A percentile compares a stretch with the other conserved stretches of the same genome.
Evolutionary conservation across 2,329 filamentous ascomycete species (phyloP).

Genomic region (Aspergillus eucalypticola): DNA sequence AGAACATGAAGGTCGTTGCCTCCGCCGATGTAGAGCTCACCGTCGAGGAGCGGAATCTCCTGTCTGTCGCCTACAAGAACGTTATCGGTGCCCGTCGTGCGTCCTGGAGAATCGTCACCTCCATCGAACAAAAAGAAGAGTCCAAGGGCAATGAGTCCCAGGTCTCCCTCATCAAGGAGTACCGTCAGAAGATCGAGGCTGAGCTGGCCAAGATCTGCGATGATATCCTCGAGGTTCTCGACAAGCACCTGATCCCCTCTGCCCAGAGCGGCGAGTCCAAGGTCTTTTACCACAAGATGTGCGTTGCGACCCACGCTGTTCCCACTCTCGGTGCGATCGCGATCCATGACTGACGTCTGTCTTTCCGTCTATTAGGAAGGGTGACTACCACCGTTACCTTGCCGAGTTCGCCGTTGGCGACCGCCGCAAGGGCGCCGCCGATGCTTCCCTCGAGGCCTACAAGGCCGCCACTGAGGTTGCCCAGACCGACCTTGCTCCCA

Average conservation of each 20-base stretch:
- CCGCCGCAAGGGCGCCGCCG: slow-evolving; percentile 91
- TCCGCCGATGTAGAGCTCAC: slow-evolving; percentile 79
- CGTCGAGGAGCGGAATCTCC: slow-evolving; percentile 95
- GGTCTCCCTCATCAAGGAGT: slow-evolving; percentile 91
- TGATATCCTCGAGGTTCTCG: slow-evolving; percentile 92
- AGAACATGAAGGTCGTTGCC: slow-evolving; percentile 99
- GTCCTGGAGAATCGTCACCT: slow-evolving; percentile 97
- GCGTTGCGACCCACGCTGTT: slow-evolving; percentile 33
- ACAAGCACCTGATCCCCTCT: slow-evolving; percentile 90
- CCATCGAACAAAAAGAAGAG: slow-evolving; percentile 99
- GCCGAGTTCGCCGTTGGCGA: slow-evolving; percentile 95
- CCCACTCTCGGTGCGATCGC: slow-evolving; percentile 1
- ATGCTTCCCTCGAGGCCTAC: slow-evolving; percentile 95
- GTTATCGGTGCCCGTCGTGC: slow-evolving; percentile 95
- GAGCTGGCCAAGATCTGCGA: slow-evolving; percentile 98
- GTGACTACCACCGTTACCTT: slow-evolving; percentile 98
- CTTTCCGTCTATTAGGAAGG: slow-evolving; percentile 69
- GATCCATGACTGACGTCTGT: slow-evolving; percentile 23
- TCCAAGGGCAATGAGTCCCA: slow-evolving; percentile 95
- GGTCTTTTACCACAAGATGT: slow-evolving; percentile 99
- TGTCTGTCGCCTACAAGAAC: slow-evolving; percentile 99
- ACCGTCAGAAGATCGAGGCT: slow-evolving; percentile 96
- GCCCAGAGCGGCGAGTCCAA: slow-evolving; percentile 96
- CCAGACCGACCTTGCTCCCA: slow-evolving; percentile 83
- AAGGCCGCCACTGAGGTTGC: slow-evolving; percentile 90